Percentiles rank a stretch among this genome's conserved stretches.
Evolutionary conservation across 2,329 filamentous ascomycete genomes (phyloP).

Genomic region (Aspergillus novofumigatus): DNA sequence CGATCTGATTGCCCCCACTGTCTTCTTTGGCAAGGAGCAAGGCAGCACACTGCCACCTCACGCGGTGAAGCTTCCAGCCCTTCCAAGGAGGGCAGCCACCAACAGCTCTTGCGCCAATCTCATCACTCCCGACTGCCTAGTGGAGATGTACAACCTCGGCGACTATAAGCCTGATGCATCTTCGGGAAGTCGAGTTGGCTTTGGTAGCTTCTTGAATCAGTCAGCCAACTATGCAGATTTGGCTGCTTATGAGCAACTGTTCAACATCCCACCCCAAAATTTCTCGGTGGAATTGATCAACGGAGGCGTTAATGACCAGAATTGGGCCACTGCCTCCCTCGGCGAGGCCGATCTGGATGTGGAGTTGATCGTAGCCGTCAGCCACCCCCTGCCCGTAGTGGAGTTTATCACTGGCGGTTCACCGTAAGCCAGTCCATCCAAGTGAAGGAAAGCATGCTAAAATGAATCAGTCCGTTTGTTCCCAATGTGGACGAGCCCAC

Average conservation of each 20-base stretch:
- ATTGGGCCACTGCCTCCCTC: slow-evolving; percentile 34
- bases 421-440: slow-evolving; percentile 25
- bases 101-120: slow-evolving; percentile 17
- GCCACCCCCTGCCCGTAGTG: slow-evolving; percentile 51
- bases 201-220: slow-evolving; percentile 51
- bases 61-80: not conserved
- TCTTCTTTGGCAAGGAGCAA: slow-evolving; percentile 44
- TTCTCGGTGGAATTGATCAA: slow-evolving; percentile 34
- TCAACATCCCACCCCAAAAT: slow-evolving; percentile 39
- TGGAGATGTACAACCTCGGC: slow-evolving; percentile 48
- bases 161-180: slow-evolving; percentile 43
- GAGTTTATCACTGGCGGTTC: slow-evolving; percentile 55
- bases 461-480: slow-evolving; percentile 39
- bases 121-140: slow-evolving; percentile 48
- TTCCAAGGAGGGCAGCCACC: not conserved
- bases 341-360: slow-evolving; percentile 59
- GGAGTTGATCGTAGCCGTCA: slow-evolving; percentile 54
- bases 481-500: slow-evolving; percentile 42
- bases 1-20: slow-evolving; percentile 51
- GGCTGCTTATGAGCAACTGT: slow-evolving; percentile 36
- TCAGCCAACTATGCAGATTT: slow-evolving; percentile 48
- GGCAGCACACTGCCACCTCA: not conserved
- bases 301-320: slow-evolving; percentile 41
- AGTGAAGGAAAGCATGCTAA: not conserved
- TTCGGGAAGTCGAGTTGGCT: slow-evolving; percentile 48